Percentiles rank a stretch among this genome's conserved stretches.
Conservation (phyloP, 2,329 filamentous ascomycete species). For the Paracorniculantispora psalliotae region DNA sequence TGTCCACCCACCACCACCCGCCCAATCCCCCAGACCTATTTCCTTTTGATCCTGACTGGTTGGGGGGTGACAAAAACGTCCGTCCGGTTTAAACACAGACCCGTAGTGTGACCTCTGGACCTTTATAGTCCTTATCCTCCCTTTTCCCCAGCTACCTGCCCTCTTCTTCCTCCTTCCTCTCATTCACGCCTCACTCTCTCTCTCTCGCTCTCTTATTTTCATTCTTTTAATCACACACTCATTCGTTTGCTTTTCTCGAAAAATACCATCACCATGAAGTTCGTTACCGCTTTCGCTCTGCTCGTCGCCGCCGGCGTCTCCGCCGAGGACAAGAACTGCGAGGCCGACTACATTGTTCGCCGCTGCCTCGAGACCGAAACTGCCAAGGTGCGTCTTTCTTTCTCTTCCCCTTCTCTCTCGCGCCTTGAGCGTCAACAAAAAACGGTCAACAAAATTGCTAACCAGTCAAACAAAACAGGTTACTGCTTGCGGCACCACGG, state of each 20-base stretch:
- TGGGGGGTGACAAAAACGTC: neutral
- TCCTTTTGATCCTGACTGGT: neutral
- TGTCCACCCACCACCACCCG: no score
- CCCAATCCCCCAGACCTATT: neutral
- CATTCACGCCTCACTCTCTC: neutral
- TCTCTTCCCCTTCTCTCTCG: neutral
- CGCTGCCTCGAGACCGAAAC: conserved; percentile 38
- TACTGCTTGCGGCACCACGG: conserved; percentile 31
- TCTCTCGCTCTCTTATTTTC: neutral
- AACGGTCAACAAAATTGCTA: no score
- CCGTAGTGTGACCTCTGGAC: neutral
- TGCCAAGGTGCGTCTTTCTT: conserved; percentile 26
- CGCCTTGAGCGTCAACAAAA: no score
- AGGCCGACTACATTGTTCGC: conserved; percentile 43
- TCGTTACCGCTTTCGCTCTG: conserved; percentile 36
- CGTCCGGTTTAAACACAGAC: neutral
- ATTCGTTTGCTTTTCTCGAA: neutral
- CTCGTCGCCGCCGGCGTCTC: conserved; percentile 31
- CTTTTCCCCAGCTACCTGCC: neutral
- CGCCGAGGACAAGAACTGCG: conserved; percentile 31
- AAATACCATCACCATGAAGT: conserved; percentile 38
- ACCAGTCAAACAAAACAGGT: conserved; percentile 23
- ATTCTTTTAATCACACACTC: neutral
- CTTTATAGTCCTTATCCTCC: neutral
- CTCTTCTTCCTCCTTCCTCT: neutral